A percentile compares a stretch with the other conserved stretches of the same genome.
These are phyloP conservation scores for Globisporangium heterothallicum DNA, from an alignment of 352 stramenopile species.

Conservation along the genomic window DNA sequence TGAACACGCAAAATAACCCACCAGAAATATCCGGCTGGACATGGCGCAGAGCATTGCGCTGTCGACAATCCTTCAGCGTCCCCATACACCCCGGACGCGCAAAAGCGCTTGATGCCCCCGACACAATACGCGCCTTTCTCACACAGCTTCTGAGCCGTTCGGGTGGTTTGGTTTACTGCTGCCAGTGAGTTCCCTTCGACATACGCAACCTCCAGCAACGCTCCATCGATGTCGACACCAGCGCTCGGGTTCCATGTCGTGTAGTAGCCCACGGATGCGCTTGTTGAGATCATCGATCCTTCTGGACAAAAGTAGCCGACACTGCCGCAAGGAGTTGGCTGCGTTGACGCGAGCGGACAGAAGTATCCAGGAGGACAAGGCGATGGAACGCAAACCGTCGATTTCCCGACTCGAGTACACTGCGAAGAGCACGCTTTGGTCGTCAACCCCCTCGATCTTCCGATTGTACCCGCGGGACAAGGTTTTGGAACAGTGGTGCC, in stretches of 20 bases:
- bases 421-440: constrained; percentile 38
- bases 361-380: constrained; percentile 51
- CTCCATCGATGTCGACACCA: constrained; percentile 7
- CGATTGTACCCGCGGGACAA: constrained; percentile 46
- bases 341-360: constrained; percentile 35
- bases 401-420: constrained; percentile 22
- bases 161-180: constrained; percentile 29
- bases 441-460: constrained; percentile 25
- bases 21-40: constrained; percentile 65
- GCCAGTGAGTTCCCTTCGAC: constrained; percentile 32
- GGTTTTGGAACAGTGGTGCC: constrained; percentile 29
- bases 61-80: constrained; percentile 26
- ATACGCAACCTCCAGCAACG: constrained; percentile 30
- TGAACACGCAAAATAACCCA: constrained; percentile 9
- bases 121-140: constrained; percentile 56
- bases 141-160: constrained; percentile 37
- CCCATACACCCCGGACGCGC: constrained; percentile 46
- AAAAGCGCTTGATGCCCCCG: constrained; percentile 44
- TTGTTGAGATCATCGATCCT: constrained; percentile 36
- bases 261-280: constrained; percentile 42
- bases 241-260: constrained; percentile 34
- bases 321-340: constrained; percentile 30
- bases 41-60: constrained; percentile 42
- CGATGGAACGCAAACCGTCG: constrained; percentile 33
- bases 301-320: constrained; percentile 37